Evolutionary conservation across 2,329 filamentous ascomycete genomes (phyloP).

Genomic region (Arthrobotrys musiformis): DNA sequence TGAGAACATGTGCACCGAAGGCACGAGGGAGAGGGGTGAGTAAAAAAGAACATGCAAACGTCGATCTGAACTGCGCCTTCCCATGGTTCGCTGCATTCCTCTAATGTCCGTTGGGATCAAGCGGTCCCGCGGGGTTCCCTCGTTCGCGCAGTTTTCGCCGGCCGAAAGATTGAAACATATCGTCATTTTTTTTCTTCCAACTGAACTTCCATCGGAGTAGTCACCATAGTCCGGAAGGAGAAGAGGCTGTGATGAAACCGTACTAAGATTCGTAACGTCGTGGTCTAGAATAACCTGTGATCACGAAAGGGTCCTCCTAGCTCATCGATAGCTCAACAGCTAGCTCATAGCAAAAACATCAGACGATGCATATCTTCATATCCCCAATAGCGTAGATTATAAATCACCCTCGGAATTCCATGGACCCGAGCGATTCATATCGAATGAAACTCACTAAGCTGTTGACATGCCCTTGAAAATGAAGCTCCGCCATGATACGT

Average conservation of each 20-base stretch:
- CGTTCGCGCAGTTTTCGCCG: no score
- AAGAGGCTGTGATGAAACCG: constrained; percentile 27
- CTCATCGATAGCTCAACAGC: background rate
- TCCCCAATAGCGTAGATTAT: background rate
- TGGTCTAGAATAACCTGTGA: no score
- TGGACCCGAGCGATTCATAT: background rate
- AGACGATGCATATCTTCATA: background rate
- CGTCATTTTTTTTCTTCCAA: no score
- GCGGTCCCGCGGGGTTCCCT: no score
- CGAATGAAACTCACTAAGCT: background rate
- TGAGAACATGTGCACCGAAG: no score
- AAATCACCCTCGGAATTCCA: background rate
- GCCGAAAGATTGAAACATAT: background rate
- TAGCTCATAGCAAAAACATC: constrained; percentile 18
- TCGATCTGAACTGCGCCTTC: no score
- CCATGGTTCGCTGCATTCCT: no score
- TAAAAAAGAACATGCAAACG: no score
- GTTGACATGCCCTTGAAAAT: background rate
- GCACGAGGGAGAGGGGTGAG: no score
- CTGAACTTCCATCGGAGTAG: background rate
- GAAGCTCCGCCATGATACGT: background rate
- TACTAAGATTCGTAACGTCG: background rate
- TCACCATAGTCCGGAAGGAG: constrained; percentile 5
- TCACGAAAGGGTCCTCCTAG: background rate
- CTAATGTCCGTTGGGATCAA: no score